Evolutionary conservation across 768 basidiomycete species (phyloP).

Genomic region (Lepiota venenata): DNA sequence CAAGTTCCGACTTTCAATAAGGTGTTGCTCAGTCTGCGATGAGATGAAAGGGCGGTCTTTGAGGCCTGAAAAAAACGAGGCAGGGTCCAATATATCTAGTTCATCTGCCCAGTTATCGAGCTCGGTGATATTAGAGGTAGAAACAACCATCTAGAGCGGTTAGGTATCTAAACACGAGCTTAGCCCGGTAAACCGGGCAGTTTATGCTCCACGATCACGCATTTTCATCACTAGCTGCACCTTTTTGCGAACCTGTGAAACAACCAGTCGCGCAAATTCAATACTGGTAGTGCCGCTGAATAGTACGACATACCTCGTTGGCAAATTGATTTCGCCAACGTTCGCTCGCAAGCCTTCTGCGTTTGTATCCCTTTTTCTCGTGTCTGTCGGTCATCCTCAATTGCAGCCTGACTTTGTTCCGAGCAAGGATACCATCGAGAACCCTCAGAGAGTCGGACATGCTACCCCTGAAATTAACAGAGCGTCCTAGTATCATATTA

Average conservation of each 20-base stretch:
- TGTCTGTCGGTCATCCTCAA: slow-evolving; percentile 55
- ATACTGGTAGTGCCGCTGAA: neutral
- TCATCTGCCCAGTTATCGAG: too few relatives aligned
- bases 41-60: neutral
- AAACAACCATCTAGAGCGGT: slow-evolving; percentile 7
- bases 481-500: slow-evolving; percentile 49
- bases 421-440: slow-evolving; percentile 47
- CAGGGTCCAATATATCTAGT: neutral
- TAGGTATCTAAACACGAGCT: slow-evolving; percentile 10
- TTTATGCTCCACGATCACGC: slow-evolving; percentile 67
- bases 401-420: slow-evolving; percentile 54
- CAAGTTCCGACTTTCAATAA: neutral
- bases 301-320: slow-evolving; percentile 53
- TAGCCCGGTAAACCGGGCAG: slow-evolving; percentile 7
- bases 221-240: slow-evolving; percentile 79
- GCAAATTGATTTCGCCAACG: slow-evolving; percentile 81
- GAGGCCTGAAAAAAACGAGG: neutral
- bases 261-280: slow-evolving; percentile 10
- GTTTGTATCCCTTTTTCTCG: slow-evolving; percentile 81
- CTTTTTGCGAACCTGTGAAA: slow-evolving; percentile 71
- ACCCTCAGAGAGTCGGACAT: slow-evolving; percentile 44
- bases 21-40: neutral
- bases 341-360: slow-evolving; percentile 68
- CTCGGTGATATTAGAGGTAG: slow-evolving; percentile 10
- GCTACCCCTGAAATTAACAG: slow-evolving; percentile 44